These are phyloP conservation scores for Pugionium dolabratum DNA, from an alignment of 345 rosid species.

Conservation along the genomic window DNA sequence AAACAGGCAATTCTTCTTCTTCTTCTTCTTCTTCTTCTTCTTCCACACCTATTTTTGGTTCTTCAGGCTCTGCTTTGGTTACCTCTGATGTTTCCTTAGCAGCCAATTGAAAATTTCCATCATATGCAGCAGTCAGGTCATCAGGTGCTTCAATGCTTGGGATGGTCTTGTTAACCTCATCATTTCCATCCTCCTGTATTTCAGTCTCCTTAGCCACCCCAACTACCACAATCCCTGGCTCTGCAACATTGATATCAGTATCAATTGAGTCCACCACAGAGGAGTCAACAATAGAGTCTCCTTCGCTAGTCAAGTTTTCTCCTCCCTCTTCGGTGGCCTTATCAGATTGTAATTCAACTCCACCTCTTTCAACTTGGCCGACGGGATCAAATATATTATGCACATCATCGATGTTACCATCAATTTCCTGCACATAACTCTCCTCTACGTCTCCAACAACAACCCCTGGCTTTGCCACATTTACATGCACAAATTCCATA, in stretches of 20 bases:
- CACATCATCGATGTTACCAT: constrained; percentile 40
- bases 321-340: constrained; percentile 40
- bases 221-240: constrained; percentile 44
- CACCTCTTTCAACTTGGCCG: constrained; percentile 27
- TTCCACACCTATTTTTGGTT: constrained; percentile 24
- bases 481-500: constrained; percentile 39
- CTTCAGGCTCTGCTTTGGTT: constrained; percentile 31
- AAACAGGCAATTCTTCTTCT: constrained; percentile 10
- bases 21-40: constrained; percentile 15
- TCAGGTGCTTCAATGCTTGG: constrained; percentile 25
- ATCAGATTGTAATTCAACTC: constrained; percentile 28
- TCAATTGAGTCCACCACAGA: constrained; percentile 36
- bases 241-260: constrained; percentile 37
- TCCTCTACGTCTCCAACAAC: constrained; percentile 49
- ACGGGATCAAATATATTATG: constrained; percentile 51
- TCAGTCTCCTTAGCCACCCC: constrained; percentile 32
- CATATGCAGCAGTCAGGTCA: constrained; percentile 37
- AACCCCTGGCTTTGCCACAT: constrained; percentile 37
- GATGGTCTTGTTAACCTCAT: constrained; percentile 28
- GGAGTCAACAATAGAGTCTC: constrained; percentile 44
- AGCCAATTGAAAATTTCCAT: constrained; percentile 35
- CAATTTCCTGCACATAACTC: constrained; percentile 39
- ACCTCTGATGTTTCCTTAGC: constrained; percentile 21
- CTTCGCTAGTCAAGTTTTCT: constrained; percentile 41
- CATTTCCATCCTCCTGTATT: constrained; percentile 17